phyloP scores from a whole-genome alignment of 139 green algal genomes.

The Marvania coccoides region DNA sequence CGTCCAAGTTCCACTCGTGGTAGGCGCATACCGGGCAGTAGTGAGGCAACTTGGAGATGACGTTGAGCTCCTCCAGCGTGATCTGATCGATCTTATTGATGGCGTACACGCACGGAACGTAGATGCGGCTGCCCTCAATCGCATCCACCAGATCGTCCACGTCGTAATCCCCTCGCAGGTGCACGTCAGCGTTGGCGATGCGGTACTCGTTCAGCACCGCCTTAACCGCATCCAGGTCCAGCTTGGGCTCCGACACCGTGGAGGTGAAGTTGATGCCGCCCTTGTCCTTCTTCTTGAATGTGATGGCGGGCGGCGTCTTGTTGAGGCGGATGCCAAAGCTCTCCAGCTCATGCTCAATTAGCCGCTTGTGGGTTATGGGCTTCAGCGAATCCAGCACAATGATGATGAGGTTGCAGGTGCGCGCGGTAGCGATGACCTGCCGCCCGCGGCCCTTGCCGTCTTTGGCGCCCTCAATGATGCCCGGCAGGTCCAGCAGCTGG shows the following conservation, averaged over 20 bases:
- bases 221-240: slow-evolving; percentile 89
- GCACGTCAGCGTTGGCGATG: slow-evolving; percentile 93
- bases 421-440: slow-evolving; percentile 90
- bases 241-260: slow-evolving; percentile 43
- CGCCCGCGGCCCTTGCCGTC: slow-evolving; percentile 86
- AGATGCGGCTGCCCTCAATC: slow-evolving; percentile 92
- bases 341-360: slow-evolving; percentile 91
- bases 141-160: slow-evolving; percentile 95
- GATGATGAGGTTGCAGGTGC: slow-evolving; percentile 97
- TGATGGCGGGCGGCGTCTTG: slow-evolving; percentile 89
- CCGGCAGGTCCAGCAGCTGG: slow-evolving; percentile 94
- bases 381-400: slow-evolving; percentile 98
- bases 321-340: slow-evolving; percentile 94
- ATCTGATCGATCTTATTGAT: slow-evolving; percentile 96
- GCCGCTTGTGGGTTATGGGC: slow-evolving; percentile 92
- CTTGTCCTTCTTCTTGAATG: slow-evolving; percentile 91
- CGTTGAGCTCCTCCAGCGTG: slow-evolving; percentile 90
- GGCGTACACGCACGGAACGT: slow-evolving; percentile 94
- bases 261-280: slow-evolving; percentile 77
- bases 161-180: slow-evolving; percentile 73
- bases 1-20: slow-evolving; percentile 88
- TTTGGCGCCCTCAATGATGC: slow-evolving; percentile 98
- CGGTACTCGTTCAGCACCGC: slow-evolving; percentile 76
- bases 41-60: slow-evolving; percentile 83
- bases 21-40: slow-evolving; percentile 92